These are phyloP conservation scores for Pseudogymnoascus pannorum DNA, from an alignment of 2,329 filamentous ascomycete species.

Conservation along the genomic window DNA sequence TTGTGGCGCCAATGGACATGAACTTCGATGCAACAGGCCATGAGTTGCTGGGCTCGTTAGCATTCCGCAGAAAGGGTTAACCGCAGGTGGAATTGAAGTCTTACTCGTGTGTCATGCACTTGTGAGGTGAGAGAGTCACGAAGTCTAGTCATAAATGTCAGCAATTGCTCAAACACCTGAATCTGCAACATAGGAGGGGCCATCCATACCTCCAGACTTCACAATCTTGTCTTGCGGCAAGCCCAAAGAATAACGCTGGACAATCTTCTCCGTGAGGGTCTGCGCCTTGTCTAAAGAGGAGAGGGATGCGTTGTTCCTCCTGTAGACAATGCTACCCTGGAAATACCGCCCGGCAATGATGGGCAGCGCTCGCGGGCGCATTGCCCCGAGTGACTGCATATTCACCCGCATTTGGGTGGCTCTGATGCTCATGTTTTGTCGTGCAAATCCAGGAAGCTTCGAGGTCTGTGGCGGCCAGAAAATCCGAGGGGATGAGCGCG, in stretches of 20 bases:
- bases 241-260: conserved; percentile 73
- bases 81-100: neutral
- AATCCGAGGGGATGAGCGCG: neutral
- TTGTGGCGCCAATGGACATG: conserved; percentile 72
- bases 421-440: neutral
- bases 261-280: conserved; percentile 87
- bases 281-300: conserved; percentile 42
- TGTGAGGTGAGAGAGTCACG: conserved; percentile 63
- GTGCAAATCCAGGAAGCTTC: neutral
- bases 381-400: neutral
- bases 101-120: conserved; percentile 74
- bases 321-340: conserved; percentile 1
- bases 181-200: neutral
- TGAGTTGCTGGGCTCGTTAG: conserved; percentile 45
- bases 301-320: conserved; percentile 11
- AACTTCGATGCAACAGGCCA: conserved; percentile 71
- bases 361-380: conserved; percentile 1
- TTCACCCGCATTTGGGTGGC: conserved; percentile 1
- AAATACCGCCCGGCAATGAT: neutral
- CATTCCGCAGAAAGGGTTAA: neutral
- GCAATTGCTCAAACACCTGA: neutral
- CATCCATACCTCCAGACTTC: conserved; percentile 44
- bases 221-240: conserved; percentile 69
- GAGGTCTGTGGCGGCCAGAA: conserved; percentile 2
- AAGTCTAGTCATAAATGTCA: conserved; percentile 52